Evolutionary conservation across 352 stramenopile genomes (phyloP), one percentile per base, ranked within the genome.

Genomic region (Blastocystis hominis): DNA sequence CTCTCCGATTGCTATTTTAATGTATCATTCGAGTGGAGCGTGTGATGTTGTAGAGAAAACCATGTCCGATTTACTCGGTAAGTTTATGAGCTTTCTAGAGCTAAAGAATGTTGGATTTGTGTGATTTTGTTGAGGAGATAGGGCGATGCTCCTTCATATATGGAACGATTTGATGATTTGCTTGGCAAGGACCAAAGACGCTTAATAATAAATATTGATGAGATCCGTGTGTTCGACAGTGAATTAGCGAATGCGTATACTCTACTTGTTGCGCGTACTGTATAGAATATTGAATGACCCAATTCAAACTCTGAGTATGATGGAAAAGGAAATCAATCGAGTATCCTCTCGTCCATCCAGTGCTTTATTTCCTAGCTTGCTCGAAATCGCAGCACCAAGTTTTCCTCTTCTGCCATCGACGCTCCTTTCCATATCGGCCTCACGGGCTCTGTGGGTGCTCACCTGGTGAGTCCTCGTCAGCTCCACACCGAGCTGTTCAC

Each of bases 391-490:
- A 94, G 89, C 89, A 92, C 66, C 91, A 95, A 89, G 93, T 91
- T 88, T 81, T 93, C 46, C 93, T 36, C 84, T 40, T 55, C 56
- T 47, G 47, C 70, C 89, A 15, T 30, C 4, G 44, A 75, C 36
- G 47, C 66, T 86, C 90, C 88, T 15, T 89, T 94, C 30, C 91
- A 95, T 86, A 92, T 97, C 6, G 94, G 93, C 42, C 95, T 97
- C 59, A 92, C 94, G 42, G 96, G 96, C 40, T 93, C 95, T 76
- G 97, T 98, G 69, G 94, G 94, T 10, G 91, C 93, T 72, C 91
- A 95, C 87, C 93, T 97, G 56, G 92, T 98, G 17, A 97, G 93
- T 87, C 96, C 96, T n/a, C 93, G 96, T 50, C 92, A 93, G 0
- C 91, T 99, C 38, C 92, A 94, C 6, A 94, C 94, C 7, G 92